A percentile compares a stretch with the other conserved stretches of the same genome.
phyloP scores from a whole-genome alignment of 2,329 filamentous ascomycete genomes.

The Fusarium graminum region DNA sequence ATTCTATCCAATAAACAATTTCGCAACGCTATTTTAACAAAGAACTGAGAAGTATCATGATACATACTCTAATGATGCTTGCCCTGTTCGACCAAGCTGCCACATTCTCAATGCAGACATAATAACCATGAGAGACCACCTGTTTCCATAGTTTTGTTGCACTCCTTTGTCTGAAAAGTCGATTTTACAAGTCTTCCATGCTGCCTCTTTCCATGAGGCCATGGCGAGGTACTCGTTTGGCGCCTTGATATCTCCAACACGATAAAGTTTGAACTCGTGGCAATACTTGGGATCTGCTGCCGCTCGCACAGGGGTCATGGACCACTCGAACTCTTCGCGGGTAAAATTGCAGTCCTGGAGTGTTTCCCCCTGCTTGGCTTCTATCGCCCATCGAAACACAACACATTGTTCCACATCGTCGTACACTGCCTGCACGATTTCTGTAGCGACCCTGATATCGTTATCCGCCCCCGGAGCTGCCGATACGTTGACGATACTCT shows the following conservation, averaged over 20 bases:
- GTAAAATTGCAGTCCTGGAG: slow-evolving; percentile 24
- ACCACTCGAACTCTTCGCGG: slow-evolving; percentile 39
- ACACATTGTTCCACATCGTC: slow-evolving; percentile 30
- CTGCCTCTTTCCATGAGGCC: slow-evolving; percentile 39
- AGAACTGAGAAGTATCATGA: slow-evolving; percentile 18
- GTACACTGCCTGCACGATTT: slow-evolving; percentile 35
- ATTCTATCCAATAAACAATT: slow-evolving; percentile 3
- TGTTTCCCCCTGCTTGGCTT: slow-evolving; percentile 24
- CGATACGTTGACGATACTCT: slow-evolving; percentile 38
- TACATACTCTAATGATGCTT: slow-evolving; percentile 41
- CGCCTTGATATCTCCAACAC: slow-evolving; percentile 32
- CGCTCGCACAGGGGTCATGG: slow-evolving; percentile 29
- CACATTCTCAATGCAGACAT: slow-evolving; percentile 41
- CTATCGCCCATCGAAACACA: slow-evolving; percentile 37
- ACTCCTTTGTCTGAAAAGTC: slow-evolving; percentile 32
- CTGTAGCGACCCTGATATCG: slow-evolving; percentile 29
- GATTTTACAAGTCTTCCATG: slow-evolving; percentile 41
- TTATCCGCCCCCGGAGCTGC: slow-evolving; percentile 27
- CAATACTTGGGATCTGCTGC: slow-evolving; percentile 33
- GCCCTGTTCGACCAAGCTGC: slow-evolving; percentile 39
- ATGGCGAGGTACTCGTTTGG: slow-evolving; percentile 33
- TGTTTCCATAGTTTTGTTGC: slow-evolving; percentile 24
- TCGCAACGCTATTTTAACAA: slow-evolving; percentile 11
- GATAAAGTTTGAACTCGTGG: slow-evolving; percentile 41
- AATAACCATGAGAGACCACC: slow-evolving; percentile 39